Evolutionary conservation across 164 flowering plant genomes (phyloP).

Genomic region (Berberis vulgaris): DNA sequence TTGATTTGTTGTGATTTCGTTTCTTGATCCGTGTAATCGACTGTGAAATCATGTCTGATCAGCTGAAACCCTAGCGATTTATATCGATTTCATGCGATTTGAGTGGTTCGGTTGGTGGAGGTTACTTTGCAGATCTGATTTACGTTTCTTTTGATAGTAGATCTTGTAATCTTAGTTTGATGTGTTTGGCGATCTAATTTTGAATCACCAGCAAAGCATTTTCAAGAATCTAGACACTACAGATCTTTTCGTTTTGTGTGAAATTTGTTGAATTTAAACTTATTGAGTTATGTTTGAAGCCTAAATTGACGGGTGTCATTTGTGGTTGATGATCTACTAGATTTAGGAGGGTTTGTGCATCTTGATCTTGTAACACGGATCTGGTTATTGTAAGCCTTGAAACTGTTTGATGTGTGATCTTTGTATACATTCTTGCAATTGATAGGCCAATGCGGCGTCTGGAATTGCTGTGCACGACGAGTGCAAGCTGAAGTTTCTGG

Average conservation of each 20-base stretch:
- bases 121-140: slow-evolving; percentile 3
- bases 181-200: neutral
- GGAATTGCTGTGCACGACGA: slow-evolving; percentile 71
- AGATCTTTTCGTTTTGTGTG: neutral
- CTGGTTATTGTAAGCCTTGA: no score
- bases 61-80: neutral
- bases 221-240: no score
- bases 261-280: neutral
- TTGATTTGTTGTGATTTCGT: neutral
- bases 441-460: slow-evolving; percentile 65
- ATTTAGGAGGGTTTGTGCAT: no score
- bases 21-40: slow-evolving; percentile 1
- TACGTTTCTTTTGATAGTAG: neutral
- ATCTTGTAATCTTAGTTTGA: slow-evolving; percentile 4
- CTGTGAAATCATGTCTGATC: neutral
- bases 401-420: neutral
- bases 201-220: no score
- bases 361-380: no score
- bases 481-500: slow-evolving; percentile 61
- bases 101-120: neutral
- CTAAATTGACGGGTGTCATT: no score
- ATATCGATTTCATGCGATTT: neutral
- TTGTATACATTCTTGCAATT: slow-evolving; percentile 2
- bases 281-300: no score
- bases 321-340: no score